A percentile compares a stretch with the other conserved stretches of the same genome.
These are phyloP conservation scores for Imleria badia DNA, from an alignment of 768 basidiomycete species.

Conservation along the genomic window DNA sequence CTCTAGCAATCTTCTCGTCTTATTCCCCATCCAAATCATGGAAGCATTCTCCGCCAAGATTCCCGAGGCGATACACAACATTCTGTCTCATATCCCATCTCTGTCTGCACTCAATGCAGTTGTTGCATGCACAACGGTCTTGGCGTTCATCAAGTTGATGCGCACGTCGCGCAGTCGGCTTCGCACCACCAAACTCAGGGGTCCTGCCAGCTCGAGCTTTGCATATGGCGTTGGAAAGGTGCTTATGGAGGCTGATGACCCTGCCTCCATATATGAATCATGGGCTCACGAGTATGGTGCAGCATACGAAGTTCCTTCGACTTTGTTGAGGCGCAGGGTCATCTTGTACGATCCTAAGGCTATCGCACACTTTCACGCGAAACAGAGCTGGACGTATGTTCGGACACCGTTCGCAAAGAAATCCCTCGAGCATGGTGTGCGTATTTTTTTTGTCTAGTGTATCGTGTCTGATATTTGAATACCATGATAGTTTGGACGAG, in stretches of 20 bases:
- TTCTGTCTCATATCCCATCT: neutral
- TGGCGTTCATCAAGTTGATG: conserved; percentile 8
- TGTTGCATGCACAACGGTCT: neutral
- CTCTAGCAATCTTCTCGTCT: neutral
- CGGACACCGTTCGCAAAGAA: conserved; percentile 35
- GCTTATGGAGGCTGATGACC: conserved; percentile 1
- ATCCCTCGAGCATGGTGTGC: conserved; percentile 30
- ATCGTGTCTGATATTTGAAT: too few species aligned
- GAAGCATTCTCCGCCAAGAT: neutral
- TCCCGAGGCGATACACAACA: neutral
- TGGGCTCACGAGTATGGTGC: conserved; percentile 23
- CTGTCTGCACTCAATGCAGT: neutral
- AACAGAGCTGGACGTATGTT: conserved; percentile 35
- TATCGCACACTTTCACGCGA: conserved; percentile 10
- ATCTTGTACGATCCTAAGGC: conserved; percentile 42
- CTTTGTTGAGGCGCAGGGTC: conserved; percentile 11
- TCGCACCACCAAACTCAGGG: conserved; percentile 16
- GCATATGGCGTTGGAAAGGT: conserved; percentile 14
- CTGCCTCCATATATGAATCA: conserved; percentile 11
- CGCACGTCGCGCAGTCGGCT: conserved; percentile 7
- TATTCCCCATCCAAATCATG: neutral
- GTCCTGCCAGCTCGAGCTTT: conserved; percentile 17
- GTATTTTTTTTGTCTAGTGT: neutral
- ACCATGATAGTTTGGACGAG: conserved; percentile 28
- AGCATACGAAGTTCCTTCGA: conserved; percentile 10